Percentiles rank a stretch among this genome's conserved stretches.
These are phyloP conservation scores for Sherardia arvensis DNA, from an alignment of 257 asterid genomes.

Conservation along the genomic window DNA sequence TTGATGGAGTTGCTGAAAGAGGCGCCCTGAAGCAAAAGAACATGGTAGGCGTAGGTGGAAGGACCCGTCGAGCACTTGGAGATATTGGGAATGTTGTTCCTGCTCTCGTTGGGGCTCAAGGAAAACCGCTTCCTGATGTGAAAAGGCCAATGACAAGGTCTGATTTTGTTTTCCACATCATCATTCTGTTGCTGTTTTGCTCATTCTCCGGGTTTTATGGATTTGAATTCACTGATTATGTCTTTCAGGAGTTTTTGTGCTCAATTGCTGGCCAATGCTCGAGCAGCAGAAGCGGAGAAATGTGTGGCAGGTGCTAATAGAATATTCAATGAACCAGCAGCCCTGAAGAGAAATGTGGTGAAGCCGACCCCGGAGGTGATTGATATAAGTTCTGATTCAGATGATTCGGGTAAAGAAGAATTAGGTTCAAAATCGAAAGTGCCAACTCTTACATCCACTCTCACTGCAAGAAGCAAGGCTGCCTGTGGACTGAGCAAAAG, in stretches of 20 bases:
- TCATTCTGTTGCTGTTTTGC: background rate
- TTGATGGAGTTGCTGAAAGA: conserved; percentile 48
- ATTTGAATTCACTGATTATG: background rate
- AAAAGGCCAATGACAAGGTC: conserved; percentile 75
- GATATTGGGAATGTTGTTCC: conserved; percentile 77
- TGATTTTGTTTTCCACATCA: background rate
- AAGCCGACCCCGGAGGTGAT: conserved; percentile 56
- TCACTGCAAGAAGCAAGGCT: too few species aligned
- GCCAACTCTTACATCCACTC: too few species aligned
- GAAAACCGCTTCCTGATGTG: conserved; percentile 62
- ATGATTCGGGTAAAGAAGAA: conserved; percentile 34
- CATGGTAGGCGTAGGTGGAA: conserved; percentile 53
- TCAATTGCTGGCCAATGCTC: conserved; percentile 71
- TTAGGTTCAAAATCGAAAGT: too few species aligned
- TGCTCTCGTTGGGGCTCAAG: conserved; percentile 44
- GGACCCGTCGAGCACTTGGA: conserved; percentile 68
- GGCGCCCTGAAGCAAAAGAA: conserved; percentile 50
- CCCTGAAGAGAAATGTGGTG: conserved; percentile 34
- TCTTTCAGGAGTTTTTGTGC: conserved; percentile 64
- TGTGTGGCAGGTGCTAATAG: conserved; percentile 25
- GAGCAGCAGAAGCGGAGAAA: conserved; percentile 39
- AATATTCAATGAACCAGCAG: conserved; percentile 37
- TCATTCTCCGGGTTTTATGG: background rate
- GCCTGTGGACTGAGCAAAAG: too few species aligned
- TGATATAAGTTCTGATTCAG: conserved; percentile 49